Conservation (phyloP, 768 basidiomycete species). For the Calvatia gigantea region DNA sequence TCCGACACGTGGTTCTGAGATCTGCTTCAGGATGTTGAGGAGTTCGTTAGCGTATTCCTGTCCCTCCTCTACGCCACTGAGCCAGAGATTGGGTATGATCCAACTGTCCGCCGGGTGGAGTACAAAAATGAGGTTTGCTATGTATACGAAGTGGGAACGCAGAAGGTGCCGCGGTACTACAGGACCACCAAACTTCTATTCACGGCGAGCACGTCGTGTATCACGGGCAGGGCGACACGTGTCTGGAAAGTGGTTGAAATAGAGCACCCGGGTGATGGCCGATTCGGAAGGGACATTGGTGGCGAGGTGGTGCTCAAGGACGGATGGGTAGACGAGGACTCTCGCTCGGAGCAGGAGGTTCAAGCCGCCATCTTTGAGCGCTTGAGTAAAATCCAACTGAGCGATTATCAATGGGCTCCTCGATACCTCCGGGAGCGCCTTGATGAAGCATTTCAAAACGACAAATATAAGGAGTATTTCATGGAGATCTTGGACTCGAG, state of each 20-base stretch:
- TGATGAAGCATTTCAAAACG: neutral
- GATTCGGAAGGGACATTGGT: neutral
- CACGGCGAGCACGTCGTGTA: neutral
- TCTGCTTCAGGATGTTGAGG: neutral
- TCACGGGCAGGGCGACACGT: conserved; percentile 13
- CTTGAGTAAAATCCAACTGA: conserved; percentile 1
- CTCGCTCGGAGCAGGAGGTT: conserved; percentile 14
- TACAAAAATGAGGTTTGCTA: neutral
- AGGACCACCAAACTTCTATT: neutral
- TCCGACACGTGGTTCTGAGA: neutral
- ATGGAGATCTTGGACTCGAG: neutral
- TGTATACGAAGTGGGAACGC: neutral
- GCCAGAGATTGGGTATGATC: conserved; percentile 11
- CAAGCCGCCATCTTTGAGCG: conserved; percentile 14
- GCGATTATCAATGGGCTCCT: neutral
- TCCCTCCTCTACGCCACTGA: conserved; percentile 3
- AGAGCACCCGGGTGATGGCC: neutral
- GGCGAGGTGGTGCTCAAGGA: conserved; percentile 16
- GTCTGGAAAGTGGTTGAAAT: conserved; percentile 13
- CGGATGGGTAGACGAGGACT: conserved; percentile 15
- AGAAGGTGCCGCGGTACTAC: neutral
- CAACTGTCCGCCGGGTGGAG: neutral
- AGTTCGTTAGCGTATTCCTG: neutral
- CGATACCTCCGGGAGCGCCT: neutral
- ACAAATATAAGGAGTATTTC: neutral